These are phyloP conservation scores for Amoebophrya sp. DNA, from an alignment of 169 alveolate genomes.

Conservation along the genomic window DNA sequence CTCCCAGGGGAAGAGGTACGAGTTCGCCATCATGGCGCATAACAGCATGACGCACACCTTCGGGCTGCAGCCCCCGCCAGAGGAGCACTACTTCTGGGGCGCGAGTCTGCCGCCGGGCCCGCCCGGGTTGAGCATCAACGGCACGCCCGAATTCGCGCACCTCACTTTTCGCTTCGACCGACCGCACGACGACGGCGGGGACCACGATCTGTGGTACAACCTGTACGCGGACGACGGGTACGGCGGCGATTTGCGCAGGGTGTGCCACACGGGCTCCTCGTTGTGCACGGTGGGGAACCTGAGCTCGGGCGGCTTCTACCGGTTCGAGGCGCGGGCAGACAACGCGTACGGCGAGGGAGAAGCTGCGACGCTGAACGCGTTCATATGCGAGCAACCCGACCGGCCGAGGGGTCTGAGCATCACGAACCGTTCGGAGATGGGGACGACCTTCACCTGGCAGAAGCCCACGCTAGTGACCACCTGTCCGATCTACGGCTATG, in stretches of 20 bases:
- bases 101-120: neutral
- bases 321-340: neutral
- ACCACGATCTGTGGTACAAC: neutral
- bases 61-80: neutral
- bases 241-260: neutral
- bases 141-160: neutral
- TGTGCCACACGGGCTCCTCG: neutral
- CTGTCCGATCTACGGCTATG: neutral
- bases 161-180: neutral
- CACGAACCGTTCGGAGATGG: neutral
- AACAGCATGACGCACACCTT: neutral
- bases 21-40: neutral
- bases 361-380: neutral
- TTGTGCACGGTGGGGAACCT: neutral
- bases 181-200: neutral
- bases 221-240: slow-evolving; percentile 4
- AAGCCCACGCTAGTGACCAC: neutral
- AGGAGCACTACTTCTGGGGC: neutral
- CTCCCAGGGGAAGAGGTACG: neutral
- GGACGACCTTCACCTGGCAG: neutral
- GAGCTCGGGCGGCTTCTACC: neutral
- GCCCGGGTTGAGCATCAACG: neutral
- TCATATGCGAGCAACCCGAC: neutral
- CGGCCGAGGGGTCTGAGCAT: neutral
- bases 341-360: neutral